phyloP scores from a whole-genome alignment of 2,329 filamentous ascomycete genomes.

The Pseudodiploospora longispora region DNA sequence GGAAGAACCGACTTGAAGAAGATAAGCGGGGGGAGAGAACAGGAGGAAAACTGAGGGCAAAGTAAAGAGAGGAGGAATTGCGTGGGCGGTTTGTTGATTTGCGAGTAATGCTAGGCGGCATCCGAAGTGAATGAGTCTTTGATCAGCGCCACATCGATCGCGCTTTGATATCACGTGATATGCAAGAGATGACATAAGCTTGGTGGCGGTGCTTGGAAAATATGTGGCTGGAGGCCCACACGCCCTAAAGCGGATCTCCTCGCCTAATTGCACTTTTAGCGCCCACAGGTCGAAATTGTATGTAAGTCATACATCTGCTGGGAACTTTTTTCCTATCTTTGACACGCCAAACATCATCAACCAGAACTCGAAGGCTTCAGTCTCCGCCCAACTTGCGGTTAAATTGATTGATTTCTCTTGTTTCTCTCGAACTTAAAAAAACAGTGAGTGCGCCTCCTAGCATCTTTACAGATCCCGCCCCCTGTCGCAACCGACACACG shows the following conservation, averaged over 20 bases:
- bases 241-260: slow-evolving; percentile 16
- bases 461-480: no score
- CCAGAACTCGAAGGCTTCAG: slow-evolving; percentile 92
- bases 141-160: no score
- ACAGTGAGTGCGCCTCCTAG: neutral
- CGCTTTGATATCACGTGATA: neutral
- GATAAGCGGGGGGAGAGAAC: no score
- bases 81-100: no score
- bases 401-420: slow-evolving; percentile 99
- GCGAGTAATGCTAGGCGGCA: no score
- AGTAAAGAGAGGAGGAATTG: no score
- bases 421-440: slow-evolving; percentile 40
- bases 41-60: no score
- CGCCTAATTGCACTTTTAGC: slow-evolving; percentile 20
- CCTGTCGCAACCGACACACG: neutral
- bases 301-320: slow-evolving; percentile 14
- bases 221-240: neutral
- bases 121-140: no score
- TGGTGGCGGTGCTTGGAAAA: slow-evolving; percentile 1
- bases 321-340: slow-evolving; percentile 21
- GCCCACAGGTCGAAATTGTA: slow-evolving; percentile 27
- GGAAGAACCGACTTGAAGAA: no score
- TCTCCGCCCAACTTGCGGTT: slow-evolving; percentile 98
- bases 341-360: slow-evolving; percentile 17
- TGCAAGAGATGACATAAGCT: neutral